Evolutionary conservation across 305 asterid species (phyloP).

Genomic region (Euphrasia arctica): DNA sequence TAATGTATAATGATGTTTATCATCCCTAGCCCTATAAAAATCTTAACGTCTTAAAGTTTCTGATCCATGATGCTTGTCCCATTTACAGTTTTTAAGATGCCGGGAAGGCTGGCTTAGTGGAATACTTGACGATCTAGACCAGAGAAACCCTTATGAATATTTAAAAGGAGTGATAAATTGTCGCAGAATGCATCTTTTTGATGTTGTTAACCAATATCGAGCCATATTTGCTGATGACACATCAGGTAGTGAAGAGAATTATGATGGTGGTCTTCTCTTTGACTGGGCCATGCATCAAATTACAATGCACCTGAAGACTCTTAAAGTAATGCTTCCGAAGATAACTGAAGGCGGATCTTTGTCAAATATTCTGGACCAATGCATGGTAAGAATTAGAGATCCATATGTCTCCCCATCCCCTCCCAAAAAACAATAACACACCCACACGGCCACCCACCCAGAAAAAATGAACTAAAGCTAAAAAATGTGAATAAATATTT

Average conservation of each 20-base stretch:
- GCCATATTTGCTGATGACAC: slow-evolving; percentile 90
- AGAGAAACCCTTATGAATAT: slow-evolving; percentile 85
- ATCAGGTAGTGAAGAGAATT: slow-evolving; percentile 87
- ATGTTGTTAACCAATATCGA: slow-evolving; percentile 91
- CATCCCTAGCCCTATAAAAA: slow-evolving; percentile 1
- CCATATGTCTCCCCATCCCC: neutral
- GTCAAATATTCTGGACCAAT: slow-evolving; percentile 81
- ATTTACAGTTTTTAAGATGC: slow-evolving; percentile 75
- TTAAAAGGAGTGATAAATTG: slow-evolving; percentile 78
- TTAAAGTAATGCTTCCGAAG: slow-evolving; percentile 83
- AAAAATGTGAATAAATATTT: neutral
- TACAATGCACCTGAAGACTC: slow-evolving; percentile 68
- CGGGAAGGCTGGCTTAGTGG: slow-evolving; percentile 93
- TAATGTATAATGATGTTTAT: slow-evolving; percentile 8
- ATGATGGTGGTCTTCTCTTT: slow-evolving; percentile 91
- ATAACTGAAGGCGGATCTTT: slow-evolving; percentile 86
- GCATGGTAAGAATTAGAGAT: slow-evolving; percentile 71
- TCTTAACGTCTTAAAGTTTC: slow-evolving; percentile 12
- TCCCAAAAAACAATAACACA: neutral
- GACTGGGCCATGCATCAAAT: slow-evolving; percentile 95
- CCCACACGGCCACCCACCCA: neutral
- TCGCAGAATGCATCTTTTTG: slow-evolving; percentile 85
- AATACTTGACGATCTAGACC: slow-evolving; percentile 82
- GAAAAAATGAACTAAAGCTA: neutral
- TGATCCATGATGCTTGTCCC: slow-evolving; percentile 29